These are phyloP conservation scores for Xylariales sp. DNA, from an alignment of 2,329 filamentous ascomycete genomes.

Conservation along the genomic window DNA sequence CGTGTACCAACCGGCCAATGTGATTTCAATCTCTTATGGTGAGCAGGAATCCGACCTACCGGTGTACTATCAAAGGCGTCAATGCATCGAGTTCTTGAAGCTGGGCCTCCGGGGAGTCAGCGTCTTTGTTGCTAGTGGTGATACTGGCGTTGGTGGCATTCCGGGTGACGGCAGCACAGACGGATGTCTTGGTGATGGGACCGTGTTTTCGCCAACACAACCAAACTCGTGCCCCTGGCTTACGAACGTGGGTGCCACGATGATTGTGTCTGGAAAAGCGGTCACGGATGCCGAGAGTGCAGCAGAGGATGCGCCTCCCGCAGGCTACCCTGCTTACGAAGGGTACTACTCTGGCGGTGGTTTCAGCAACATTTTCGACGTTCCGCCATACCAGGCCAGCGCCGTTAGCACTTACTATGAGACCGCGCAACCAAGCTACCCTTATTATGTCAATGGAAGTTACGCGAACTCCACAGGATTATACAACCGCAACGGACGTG, in stretches of 20 bases:
- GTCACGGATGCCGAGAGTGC: slow-evolving; percentile 14
- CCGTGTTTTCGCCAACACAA: slow-evolving; percentile 37
- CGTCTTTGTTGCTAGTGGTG: slow-evolving; percentile 8
- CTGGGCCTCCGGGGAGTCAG: slow-evolving; percentile 21
- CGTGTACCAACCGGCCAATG: slow-evolving; percentile 36
- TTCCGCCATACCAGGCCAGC: slow-evolving; percentile 32
- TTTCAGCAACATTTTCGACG: slow-evolving; percentile 37
- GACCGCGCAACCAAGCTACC: slow-evolving; percentile 12
- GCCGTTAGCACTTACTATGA: slow-evolving; percentile 34
- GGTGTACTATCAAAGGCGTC: slow-evolving; percentile 40
- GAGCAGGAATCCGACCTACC: slow-evolving; percentile 46
- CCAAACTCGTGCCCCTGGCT: slow-evolving; percentile 44
- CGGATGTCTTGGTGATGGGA: slow-evolving; percentile 11
- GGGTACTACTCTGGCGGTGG: slow-evolving; percentile 32
- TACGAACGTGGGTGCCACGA: slow-evolving; percentile 34
- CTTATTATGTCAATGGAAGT: too few species aligned
- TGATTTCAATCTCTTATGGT: slow-evolving; percentile 49
- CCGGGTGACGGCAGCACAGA: slow-evolving; percentile 14
- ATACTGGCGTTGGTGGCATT: slow-evolving; percentile 7
- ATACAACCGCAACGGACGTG: slow-evolving; percentile 33
- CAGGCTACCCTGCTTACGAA: slow-evolving; percentile 7
- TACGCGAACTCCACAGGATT: too few species aligned
- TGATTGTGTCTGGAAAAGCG: slow-evolving; percentile 3
- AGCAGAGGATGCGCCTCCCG: too few species aligned
- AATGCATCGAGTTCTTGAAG: slow-evolving; percentile 49